A percentile compares a stretch with the other conserved stretches of the same genome.
Conservation (phyloP, 2,329 filamentous ascomycete species). For the Hymenoscyphus linearis region DNA sequence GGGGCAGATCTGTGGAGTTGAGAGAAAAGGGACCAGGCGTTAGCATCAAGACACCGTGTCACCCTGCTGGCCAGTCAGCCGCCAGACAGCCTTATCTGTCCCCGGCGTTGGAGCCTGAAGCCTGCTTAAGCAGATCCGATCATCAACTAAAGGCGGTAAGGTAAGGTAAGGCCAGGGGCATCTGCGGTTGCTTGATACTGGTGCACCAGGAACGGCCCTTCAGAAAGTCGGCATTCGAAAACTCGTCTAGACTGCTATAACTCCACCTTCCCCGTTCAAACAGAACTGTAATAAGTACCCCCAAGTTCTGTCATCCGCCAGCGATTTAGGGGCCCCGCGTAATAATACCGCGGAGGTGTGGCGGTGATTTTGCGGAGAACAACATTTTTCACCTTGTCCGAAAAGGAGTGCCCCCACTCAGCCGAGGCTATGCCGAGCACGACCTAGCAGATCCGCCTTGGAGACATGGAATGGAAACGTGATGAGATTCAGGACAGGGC, state of each 20-base stretch:
- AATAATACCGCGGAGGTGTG: not conserved
- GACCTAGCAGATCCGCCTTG: not conserved
- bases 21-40: not conserved
- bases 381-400: not conserved
- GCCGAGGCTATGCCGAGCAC: not conserved
- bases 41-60: not conserved
- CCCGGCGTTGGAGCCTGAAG: not conserved
- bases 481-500: not conserved
- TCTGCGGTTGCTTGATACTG: not conserved
- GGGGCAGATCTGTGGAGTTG: not conserved
- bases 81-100: not conserved
- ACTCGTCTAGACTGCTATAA: not conserved
- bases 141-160: not conserved
- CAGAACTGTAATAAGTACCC: not conserved
- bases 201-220: not conserved
- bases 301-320: not conserved
- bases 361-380: slow-evolving; percentile 3
- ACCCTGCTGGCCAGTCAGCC: not conserved
- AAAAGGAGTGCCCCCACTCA: not conserved
- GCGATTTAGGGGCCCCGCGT: not conserved
- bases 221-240: not conserved
- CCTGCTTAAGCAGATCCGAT: not conserved
- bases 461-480: slow-evolving; percentile 1
- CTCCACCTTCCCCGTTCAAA: not conserved
- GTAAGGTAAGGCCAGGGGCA: not conserved